Conservation (phyloP, 2,329 filamentous ascomycete genomes). For the Elsinoe perseae region DNA sequence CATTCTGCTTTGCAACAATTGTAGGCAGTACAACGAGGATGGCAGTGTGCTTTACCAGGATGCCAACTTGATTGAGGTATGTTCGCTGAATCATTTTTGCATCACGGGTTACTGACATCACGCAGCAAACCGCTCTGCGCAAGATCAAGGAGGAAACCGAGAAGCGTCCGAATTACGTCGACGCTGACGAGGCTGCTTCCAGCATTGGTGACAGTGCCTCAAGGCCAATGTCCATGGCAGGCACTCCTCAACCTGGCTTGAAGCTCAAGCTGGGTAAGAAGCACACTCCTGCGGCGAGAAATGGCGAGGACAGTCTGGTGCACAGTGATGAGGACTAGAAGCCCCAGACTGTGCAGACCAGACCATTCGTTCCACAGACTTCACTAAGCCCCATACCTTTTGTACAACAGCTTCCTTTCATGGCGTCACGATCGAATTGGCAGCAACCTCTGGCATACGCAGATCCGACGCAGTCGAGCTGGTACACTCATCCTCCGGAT, state of each 20-base stretch:
- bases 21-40: slow-evolving; percentile 93
- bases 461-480: neutral
- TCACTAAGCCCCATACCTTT: neutral
- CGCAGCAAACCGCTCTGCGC: slow-evolving; percentile 43
- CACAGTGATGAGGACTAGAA: slow-evolving; percentile 50
- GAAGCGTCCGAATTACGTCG: slow-evolving; percentile 49
- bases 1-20: slow-evolving; percentile 77
- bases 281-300: slow-evolving; percentile 24
- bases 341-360: neutral
- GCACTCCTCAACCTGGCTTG: slow-evolving; percentile 57
- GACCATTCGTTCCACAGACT: neutral
- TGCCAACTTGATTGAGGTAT: slow-evolving; percentile 85
- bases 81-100: slow-evolving; percentile 26
- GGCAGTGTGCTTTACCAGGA: slow-evolving; percentile 86
- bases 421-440: no score
- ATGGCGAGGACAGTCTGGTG: slow-evolving; percentile 36
- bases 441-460: neutral
- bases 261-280: slow-evolving; percentile 63
- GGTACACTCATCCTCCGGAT: neutral
- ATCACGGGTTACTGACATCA: neutral
- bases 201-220: slow-evolving; percentile 43
- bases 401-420: neutral
- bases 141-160: slow-evolving; percentile 49
- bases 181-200: slow-evolving; percentile 47
- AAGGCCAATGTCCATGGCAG: slow-evolving; percentile 45